Conservation (phyloP, 306 rosid species). For the Begonia fuchsioides region DNA sequence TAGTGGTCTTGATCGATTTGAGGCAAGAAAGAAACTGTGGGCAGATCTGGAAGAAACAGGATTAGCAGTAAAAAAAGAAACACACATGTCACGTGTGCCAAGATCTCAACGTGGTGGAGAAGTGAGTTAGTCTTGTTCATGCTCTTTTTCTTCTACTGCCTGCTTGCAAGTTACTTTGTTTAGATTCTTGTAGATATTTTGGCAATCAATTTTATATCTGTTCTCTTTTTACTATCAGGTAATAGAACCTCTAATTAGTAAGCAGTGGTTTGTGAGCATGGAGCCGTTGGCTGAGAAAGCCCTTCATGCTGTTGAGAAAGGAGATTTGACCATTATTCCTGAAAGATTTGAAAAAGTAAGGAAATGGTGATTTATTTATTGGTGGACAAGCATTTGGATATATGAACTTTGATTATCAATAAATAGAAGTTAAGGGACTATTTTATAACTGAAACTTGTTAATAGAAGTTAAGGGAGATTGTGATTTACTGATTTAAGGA, state of each 20-base stretch:
- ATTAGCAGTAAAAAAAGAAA: constrained; percentile 72
- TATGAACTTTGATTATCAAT: too few species aligned
- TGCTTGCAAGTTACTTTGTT: constrained; percentile 10
- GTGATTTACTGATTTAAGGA: too few species aligned
- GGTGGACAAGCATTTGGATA: too few species aligned
- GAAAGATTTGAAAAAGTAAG: constrained; percentile 92
- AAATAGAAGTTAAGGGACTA: too few species aligned
- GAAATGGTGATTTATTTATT: not conserved
- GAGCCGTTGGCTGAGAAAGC: constrained; percentile 93
- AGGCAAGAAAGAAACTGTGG: constrained; percentile 87
- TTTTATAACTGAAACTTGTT: too few species aligned
- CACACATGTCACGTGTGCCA: constrained; percentile 81
- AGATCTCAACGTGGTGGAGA: constrained; percentile 99
- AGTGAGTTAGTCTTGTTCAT: constrained; percentile 31
- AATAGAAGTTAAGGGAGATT: too few species aligned
- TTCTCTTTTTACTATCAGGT: constrained; percentile 37
- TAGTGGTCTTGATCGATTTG: constrained; percentile 96
- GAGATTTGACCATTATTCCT: constrained; percentile 72
- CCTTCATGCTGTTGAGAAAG: constrained; percentile 61
- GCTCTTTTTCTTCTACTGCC: not conserved
- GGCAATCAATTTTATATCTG: not conserved
- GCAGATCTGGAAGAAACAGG: constrained; percentile 87
- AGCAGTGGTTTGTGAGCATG: constrained; percentile 97
- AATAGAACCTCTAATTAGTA: constrained; percentile 91
- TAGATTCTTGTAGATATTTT: constrained; percentile 1